phyloP scores from a whole-genome alignment of 1,284 basidiomycete genomes.

The Irpex sp. region DNA sequence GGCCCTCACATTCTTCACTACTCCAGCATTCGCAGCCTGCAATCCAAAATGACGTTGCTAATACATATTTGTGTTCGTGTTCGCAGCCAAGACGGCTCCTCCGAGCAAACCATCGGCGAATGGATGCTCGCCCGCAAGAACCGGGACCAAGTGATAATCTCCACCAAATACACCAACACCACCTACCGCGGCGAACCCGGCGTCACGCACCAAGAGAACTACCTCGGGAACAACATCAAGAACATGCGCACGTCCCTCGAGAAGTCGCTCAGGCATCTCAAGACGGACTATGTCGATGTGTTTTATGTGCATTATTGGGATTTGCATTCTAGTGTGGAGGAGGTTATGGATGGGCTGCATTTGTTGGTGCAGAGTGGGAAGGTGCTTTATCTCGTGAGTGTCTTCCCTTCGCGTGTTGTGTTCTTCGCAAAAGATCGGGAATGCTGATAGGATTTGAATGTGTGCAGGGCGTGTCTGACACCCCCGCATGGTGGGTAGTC shows the following conservation, averaged over 20 bases:
- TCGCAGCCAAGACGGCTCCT: conserved; percentile 25
- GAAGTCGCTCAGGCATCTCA: conserved; percentile 3
- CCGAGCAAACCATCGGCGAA: conserved; percentile 37
- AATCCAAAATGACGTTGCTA: too few relatives aligned
- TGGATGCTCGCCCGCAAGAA: conserved; percentile 37
- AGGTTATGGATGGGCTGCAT: conserved; percentile 11
- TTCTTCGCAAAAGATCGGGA: neutral
- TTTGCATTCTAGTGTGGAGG: conserved; percentile 4
- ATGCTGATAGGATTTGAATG: too few relatives aligned
- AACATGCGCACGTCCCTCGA: conserved; percentile 2
- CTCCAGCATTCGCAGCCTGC: too few relatives aligned
- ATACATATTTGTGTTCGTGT: neutral
- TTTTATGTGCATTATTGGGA: conserved; percentile 10
- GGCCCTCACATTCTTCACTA: neutral
- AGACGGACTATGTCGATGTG: conserved; percentile 8
- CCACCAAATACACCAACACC: conserved; percentile 40
- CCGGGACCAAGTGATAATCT: conserved; percentile 42
- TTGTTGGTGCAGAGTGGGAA: conserved; percentile 6
- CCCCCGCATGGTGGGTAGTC: conserved; percentile 54
- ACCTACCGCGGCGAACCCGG: conserved; percentile 23
- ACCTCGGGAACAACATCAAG: conserved; percentile 34
- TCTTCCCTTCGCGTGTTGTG: neutral
- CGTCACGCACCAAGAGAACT: conserved; percentile 35
- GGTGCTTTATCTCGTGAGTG: conserved; percentile 5
- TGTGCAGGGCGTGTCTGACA: conserved; percentile 38